Conservation (phyloP, 1,284 basidiomycete genomes). For the Lentinula novae-zelandiae region DNA sequence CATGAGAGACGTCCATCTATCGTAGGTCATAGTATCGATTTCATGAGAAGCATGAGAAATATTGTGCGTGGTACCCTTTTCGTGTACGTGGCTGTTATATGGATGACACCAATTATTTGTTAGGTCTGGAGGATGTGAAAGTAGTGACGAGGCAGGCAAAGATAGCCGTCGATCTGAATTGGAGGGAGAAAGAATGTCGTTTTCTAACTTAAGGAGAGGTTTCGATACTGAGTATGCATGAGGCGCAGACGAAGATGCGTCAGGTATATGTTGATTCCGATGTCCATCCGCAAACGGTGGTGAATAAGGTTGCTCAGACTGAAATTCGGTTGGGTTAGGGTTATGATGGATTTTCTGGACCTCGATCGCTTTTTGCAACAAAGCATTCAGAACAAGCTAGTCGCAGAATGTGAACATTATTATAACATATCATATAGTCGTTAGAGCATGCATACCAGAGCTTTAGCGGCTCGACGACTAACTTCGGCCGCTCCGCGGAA, state of each 20-base stretch:
- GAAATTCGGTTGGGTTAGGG: conserved; percentile 3
- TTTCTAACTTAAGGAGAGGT: not conserved
- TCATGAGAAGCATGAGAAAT: conserved; percentile 5
- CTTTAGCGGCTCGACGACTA: conserved; percentile 41
- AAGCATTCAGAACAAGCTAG: conserved; percentile 36
- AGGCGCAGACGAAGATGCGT: not conserved
- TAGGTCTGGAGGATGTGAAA: not conserved
- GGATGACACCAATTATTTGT: too few species aligned
- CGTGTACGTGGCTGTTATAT: not conserved
- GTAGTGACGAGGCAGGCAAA: not conserved
- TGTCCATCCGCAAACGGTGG: not conserved
- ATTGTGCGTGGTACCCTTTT: not conserved
- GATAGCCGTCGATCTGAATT: not conserved
- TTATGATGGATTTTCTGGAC: conserved; percentile 22
- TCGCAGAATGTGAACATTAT: not conserved
- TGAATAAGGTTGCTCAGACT: conserved; percentile 12
- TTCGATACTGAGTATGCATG: not conserved
- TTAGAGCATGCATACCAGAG: conserved; percentile 28
- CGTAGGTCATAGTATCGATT: conserved; percentile 29
- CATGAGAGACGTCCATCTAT: conserved; percentile 36
- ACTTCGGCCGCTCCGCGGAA: conserved; percentile 38
- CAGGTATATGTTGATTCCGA: not conserved
- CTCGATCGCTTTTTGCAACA: conserved; percentile 34
- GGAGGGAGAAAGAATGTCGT: not conserved
- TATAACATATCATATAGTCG: too few species aligned